Evolutionary conservation across 140 eudicot genomes (phyloP).

Genomic region (Stevia rebaudiana): DNA sequence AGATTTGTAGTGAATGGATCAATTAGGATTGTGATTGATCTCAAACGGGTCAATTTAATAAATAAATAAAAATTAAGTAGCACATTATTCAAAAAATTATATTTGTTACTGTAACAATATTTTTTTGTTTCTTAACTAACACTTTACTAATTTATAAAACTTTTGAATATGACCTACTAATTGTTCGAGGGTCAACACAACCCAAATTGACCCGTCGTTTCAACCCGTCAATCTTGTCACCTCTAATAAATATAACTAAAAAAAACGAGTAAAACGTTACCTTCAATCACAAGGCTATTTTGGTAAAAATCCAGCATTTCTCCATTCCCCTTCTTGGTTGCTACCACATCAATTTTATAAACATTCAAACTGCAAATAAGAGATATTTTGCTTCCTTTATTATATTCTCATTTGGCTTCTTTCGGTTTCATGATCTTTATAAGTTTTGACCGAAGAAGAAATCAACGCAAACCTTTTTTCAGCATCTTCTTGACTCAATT

Average conservation of each 20-base stretch:
- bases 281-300: conserved; percentile 11
- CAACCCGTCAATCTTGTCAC: neutral
- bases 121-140: neutral
- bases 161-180: too few relatives aligned
- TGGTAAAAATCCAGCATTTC: conserved; percentile 3
- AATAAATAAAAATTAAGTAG: too few relatives aligned
- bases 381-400: conserved; percentile 29
- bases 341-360: neutral
- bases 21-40: neutral
- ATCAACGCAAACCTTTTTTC: conserved; percentile 36
- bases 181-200: neutral
- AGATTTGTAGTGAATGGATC: neutral
- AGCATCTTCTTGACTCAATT: conserved; percentile 34
- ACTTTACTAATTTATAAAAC: neutral
- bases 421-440: conserved; percentile 36
- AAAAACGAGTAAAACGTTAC: conserved; percentile 8
- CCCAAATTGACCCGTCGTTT: neutral
- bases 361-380: conserved; percentile 14
- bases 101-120: neutral
- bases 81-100: neutral
- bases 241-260: neutral
- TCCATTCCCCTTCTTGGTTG: neutral
- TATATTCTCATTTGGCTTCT: conserved; percentile 30
- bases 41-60: neutral
- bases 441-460: conserved; percentile 30